Conservation (phyloP, 805 yeast species). For the Hanseniaspora clermontiae region DNA sequence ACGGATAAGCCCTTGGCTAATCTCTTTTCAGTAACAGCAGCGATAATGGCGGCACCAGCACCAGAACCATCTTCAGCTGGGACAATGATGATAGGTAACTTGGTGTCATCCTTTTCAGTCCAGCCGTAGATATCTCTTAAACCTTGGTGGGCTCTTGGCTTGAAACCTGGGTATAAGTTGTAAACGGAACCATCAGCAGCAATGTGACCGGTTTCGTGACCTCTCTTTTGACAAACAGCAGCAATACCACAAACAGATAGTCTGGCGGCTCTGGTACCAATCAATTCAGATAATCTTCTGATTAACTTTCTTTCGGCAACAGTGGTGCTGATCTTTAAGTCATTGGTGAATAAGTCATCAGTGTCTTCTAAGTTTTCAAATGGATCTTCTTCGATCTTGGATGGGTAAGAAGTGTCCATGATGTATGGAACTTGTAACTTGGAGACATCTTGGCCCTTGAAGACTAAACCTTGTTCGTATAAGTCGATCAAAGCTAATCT, state of each 20-base stretch:
- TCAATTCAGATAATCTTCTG: constrained; percentile 69
- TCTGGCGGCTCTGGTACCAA: constrained; percentile 88
- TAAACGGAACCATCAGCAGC: constrained; percentile 97
- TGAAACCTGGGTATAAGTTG: constrained; percentile 86
- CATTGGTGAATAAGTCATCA: constrained; percentile 47
- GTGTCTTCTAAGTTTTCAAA: constrained; percentile 71
- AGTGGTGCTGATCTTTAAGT: constrained; percentile 54
- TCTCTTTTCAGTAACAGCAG: constrained; percentile 83
- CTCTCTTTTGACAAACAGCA: constrained; percentile 81
- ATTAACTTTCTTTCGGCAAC: constrained; percentile 68
- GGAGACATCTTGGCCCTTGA: constrained; percentile 54
- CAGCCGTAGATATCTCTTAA: constrained; percentile 82
- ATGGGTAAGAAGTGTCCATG: constrained; percentile 82
- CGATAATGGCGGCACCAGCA: constrained; percentile 97
- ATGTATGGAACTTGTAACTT: constrained; percentile 51
- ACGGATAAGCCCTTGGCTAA: constrained; percentile 56
- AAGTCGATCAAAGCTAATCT: constrained; percentile 70
- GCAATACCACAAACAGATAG: constrained; percentile 91
- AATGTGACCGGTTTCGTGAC: constrained; percentile 62
- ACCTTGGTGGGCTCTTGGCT: constrained; percentile 77
- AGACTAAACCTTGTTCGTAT: constrained; percentile 49
- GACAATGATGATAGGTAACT: constrained; percentile 70
- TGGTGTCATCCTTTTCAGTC: constrained; percentile 32
- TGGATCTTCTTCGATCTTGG: constrained; percentile 79
- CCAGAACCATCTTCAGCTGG: constrained; percentile 98